A percentile compares a stretch with the other conserved stretches of the same genome.
phyloP scores from a whole-genome alignment of 2,329 filamentous ascomycete genomes.

The Diaporthe caulivora region DNA sequence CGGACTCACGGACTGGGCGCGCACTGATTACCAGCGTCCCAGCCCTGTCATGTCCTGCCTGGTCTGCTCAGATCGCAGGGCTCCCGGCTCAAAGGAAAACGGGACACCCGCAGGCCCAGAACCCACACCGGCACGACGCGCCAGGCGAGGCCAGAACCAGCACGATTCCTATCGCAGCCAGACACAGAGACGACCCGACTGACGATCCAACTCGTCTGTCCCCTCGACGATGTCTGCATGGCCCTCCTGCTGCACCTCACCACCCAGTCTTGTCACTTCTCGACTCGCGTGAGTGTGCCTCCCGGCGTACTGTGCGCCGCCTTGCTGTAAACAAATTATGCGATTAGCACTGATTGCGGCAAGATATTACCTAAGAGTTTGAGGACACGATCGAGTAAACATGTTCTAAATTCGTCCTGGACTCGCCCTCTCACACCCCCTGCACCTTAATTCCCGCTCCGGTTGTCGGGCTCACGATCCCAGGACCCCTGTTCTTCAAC shows the following conservation, averaged over 20 bases:
- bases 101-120: not conserved
- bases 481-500: not conserved
- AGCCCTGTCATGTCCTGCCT: not conserved
- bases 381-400: slow-evolving; percentile 32
- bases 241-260: too few species aligned
- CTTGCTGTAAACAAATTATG: slow-evolving; percentile 6
- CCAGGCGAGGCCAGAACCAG: not conserved
- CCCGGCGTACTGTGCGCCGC: not conserved
- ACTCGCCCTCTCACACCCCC: not conserved
- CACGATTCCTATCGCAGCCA: slow-evolving; percentile 21
- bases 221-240: not conserved
- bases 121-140: slow-evolving; percentile 10
- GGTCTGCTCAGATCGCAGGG: too few species aligned
- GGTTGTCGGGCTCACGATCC: slow-evolving; percentile 1
- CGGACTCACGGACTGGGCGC: not conserved
- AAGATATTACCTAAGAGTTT: slow-evolving; percentile 31
- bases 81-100: slow-evolving; percentile 27
- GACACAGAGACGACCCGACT: not conserved
- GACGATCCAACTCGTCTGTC: not conserved
- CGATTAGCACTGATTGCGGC: slow-evolving; percentile 10
- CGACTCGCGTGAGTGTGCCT: slow-evolving; percentile 29
- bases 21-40: slow-evolving; percentile 17
- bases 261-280: too few species aligned
- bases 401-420: slow-evolving; percentile 13
- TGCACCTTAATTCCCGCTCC: slow-evolving; percentile 28